A percentile compares a stretch with the other conserved stretches of the same genome.
Conservation (phyloP, 306 rosid species). For the Begonia loranthoides region DNA sequence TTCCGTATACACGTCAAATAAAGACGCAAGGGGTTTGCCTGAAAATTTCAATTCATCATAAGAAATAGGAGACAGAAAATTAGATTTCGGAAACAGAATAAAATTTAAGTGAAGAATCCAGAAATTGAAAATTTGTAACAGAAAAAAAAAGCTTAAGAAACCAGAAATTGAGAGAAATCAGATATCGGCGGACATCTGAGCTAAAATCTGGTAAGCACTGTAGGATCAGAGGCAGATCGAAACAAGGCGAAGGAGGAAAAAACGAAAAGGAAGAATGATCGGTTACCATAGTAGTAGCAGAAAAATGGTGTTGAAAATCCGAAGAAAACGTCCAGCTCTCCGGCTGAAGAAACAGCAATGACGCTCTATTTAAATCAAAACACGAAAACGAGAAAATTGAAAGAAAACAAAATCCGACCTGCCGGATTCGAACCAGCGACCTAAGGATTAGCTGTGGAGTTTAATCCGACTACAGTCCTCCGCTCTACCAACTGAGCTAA, state of each 20-base stretch:
- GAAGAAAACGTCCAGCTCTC: not conserved
- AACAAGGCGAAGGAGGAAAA: too few species aligned
- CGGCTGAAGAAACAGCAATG: too few species aligned
- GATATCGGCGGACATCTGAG: too few species aligned
- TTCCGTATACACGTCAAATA: conserved; percentile 80
- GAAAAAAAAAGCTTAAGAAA: too few species aligned
- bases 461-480: conserved; percentile 36
- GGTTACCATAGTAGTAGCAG: too few species aligned
- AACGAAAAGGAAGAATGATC: too few species aligned
- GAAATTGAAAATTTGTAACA: too few species aligned
- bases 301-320: not conserved
- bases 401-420: conserved; percentile 18
- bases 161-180: too few species aligned
- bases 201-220: too few species aligned
- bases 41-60: conserved; percentile 3
- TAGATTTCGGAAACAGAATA: too few species aligned
- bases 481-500: conserved; percentile 62
- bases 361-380: not conserved
- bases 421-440: conserved; percentile 50
- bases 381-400: not conserved
- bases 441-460: conserved; percentile 22
- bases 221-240: too few species aligned
- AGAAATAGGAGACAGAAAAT: not conserved
- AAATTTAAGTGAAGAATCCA: too few species aligned
- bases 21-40: conserved; percentile 57